These are phyloP conservation scores for Yarrowia sp. DNA, from an alignment of 805 yeast genomes.

Conservation along the genomic window DNA sequence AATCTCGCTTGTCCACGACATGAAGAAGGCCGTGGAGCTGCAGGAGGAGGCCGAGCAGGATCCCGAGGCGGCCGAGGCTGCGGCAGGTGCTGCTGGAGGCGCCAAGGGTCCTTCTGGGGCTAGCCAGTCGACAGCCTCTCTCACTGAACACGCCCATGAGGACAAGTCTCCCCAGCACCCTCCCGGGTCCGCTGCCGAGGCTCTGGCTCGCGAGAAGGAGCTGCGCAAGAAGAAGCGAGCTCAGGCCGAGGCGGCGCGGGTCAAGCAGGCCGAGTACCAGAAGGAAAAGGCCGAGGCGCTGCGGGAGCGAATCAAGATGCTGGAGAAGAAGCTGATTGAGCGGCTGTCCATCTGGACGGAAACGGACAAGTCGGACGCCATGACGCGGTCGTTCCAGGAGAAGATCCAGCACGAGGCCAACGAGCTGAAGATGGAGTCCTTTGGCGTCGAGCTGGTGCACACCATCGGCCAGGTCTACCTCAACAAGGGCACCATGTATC, in stretches of 20 bases:
- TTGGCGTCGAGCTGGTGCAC: slow-evolving; percentile 83
- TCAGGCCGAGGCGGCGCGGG: slow-evolving; percentile 55
- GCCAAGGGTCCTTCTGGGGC: slow-evolving; percentile 11
- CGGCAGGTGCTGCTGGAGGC: slow-evolving; percentile 17
- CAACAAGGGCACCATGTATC: slow-evolving; percentile 73
- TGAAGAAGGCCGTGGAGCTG: slow-evolving; percentile 64
- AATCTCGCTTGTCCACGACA: slow-evolving; percentile 74
- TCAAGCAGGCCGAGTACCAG: slow-evolving; percentile 69
- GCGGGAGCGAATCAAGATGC: slow-evolving; percentile 66
- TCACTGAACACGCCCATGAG: slow-evolving; percentile 8
- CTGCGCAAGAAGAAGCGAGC: slow-evolving; percentile 49
- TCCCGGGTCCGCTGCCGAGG: slow-evolving; percentile 38
- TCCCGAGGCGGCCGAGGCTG: slow-evolving; percentile 41
- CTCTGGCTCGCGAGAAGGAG: slow-evolving; percentile 42
- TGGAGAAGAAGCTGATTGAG: slow-evolving; percentile 64
- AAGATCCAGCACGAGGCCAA: slow-evolving; percentile 85
- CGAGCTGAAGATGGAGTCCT: slow-evolving; percentile 89
- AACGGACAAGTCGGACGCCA: slow-evolving; percentile 67
- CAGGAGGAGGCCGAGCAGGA: slow-evolving; percentile 55
- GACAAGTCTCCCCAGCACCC: slow-evolving; percentile 13
- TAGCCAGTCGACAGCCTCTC: neutral
- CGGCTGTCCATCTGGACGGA: slow-evolving; percentile 64
- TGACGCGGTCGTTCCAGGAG: slow-evolving; percentile 65
- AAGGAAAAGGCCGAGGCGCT: slow-evolving; percentile 76
- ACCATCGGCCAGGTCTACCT: slow-evolving; percentile 82